These are phyloP conservation scores for Dioscorea zingiberensis DNA, from an alignment of 106 monocot genomes.

Conservation along the genomic window DNA sequence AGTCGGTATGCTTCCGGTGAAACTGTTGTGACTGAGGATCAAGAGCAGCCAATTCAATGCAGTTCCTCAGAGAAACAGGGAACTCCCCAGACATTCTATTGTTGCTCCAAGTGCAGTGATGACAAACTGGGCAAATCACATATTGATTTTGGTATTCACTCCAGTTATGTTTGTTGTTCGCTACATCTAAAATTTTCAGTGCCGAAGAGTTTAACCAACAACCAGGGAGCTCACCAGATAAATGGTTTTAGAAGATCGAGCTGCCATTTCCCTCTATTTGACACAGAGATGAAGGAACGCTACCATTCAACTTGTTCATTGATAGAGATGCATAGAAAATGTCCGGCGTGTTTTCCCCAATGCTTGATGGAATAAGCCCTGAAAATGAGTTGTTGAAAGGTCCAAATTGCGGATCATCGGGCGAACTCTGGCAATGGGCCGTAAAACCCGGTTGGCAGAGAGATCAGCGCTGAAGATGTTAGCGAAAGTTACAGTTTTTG, in stretches of 20 bases:
- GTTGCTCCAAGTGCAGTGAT: conserved; percentile 10
- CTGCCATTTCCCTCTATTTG: not conserved
- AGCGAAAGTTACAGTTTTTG: not conserved
- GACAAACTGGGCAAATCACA: not conserved
- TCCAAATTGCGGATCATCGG: not conserved
- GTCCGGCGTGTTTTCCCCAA: not conserved
- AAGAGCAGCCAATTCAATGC: not conserved
- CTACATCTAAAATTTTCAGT: not conserved
- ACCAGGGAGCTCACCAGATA: conserved; percentile 5
- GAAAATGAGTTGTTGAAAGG: conserved; percentile 16
- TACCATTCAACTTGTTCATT: conserved; percentile 1
- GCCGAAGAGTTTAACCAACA: not conserved
- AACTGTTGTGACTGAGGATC: conserved; percentile 1
- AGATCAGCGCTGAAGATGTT: not conserved
- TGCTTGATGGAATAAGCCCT: not conserved
- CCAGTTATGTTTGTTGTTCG: conserved; percentile 9
- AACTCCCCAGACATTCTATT: conserved; percentile 20
- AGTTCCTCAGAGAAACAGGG: conserved; percentile 11
- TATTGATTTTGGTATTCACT: not conserved
- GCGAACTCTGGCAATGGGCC: not conserved
- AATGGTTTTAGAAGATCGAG: not conserved
- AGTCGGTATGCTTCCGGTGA: not conserved
- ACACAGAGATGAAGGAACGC: conserved; percentile 5
- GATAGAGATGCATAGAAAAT: not conserved
- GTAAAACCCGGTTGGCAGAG: conserved; percentile 3